Conservation (phyloP, 345 rosid species). For the Camelina sativa region DNA sequence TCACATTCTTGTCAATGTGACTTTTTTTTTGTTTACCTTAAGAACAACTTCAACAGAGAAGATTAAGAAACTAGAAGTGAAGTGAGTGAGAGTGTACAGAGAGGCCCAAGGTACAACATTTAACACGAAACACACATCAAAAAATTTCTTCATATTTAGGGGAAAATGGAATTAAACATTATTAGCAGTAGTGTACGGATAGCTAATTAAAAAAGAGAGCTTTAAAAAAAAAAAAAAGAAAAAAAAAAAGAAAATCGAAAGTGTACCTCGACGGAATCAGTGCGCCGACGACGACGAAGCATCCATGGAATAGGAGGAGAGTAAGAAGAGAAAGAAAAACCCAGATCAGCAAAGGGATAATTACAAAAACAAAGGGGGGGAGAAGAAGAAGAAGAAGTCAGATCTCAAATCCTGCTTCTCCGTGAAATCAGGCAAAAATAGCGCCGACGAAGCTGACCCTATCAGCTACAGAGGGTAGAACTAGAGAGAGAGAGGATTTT, state of each 20-base stretch:
- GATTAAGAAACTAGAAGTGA: neutral
- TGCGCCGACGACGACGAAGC: neutral
- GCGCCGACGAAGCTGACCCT: constrained; percentile 45
- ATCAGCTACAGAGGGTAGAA: constrained; percentile 24
- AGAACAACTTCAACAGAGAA: too few species aligned
- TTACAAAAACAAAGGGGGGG: neutral
- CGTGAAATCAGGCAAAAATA: constrained; percentile 40
- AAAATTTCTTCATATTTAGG: neutral
- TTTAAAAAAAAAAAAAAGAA: too few species aligned
- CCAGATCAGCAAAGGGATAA: constrained; percentile 4
- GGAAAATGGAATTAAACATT: too few species aligned
- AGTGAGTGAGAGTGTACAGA: neutral
- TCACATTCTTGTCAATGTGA: constrained; percentile 14
- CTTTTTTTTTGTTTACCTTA: too few species aligned
- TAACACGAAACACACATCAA: neutral
- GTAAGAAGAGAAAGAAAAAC: neutral
- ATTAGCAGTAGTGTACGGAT: too few species aligned
- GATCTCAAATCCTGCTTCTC: constrained; percentile 29
- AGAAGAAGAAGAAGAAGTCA: constrained; percentile 4
- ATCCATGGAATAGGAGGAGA: neutral
- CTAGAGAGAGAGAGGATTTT: neutral
- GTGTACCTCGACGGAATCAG: constrained; percentile 33
- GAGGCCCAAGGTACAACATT: neutral
- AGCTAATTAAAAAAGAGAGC: too few species aligned
- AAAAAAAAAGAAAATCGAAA: constrained; percentile 14